Evolutionary conservation across 1,284 basidiomycete species (phyloP).

Genomic region (Leucoagaricus sp.): DNA sequence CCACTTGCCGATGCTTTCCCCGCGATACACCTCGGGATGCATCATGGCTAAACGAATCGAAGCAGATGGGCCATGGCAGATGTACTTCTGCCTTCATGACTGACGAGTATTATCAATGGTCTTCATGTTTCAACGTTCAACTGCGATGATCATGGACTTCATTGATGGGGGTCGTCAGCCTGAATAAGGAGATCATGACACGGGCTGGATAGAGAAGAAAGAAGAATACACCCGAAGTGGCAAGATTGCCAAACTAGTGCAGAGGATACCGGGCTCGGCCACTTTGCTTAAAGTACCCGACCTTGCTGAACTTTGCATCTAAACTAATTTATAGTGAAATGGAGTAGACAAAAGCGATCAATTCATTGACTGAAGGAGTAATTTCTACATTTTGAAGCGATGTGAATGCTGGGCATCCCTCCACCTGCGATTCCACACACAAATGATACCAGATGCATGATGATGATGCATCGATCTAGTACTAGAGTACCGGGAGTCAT

Average conservation of each 20-base stretch:
- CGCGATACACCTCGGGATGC: neutral
- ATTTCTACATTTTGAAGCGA: neutral
- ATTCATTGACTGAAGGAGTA: too few relatives aligned
- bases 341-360: too few relatives aligned
- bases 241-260: neutral
- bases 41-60: neutral
- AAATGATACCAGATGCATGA: neutral
- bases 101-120: neutral
- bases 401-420: too few relatives aligned
- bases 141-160: neutral
- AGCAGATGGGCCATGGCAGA: conserved; percentile 4
- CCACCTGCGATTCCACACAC: too few relatives aligned
- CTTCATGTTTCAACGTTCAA: neutral
- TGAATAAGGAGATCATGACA: neutral
- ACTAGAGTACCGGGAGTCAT: neutral
- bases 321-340: too few relatives aligned
- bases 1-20: neutral
- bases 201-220: neutral
- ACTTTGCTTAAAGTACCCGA: too few relatives aligned
- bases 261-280: neutral
- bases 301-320: too few relatives aligned
- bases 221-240: neutral
- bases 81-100: neutral
- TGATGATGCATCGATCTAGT: neutral
- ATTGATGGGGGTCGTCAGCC: conserved; percentile 5